Conservation (phyloP, 192 early-diverging fungal genomes). For the Coemansia sp. region DNA sequence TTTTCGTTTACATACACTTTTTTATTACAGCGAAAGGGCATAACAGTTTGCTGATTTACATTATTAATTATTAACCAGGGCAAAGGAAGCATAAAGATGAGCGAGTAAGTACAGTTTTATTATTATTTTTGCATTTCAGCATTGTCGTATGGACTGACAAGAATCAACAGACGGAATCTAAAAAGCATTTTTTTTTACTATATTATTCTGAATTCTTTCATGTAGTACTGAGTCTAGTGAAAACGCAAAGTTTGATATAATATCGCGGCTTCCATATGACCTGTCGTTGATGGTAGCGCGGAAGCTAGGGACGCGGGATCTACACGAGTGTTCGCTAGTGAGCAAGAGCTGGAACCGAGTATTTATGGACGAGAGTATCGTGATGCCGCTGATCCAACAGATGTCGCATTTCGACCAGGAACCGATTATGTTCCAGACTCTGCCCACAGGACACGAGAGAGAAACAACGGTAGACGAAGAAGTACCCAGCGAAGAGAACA, state of each 20-base stretch:
- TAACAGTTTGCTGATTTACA: too few species aligned
- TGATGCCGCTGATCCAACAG: constrained; percentile 30
- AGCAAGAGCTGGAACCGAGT: constrained; percentile 28
- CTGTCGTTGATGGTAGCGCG: constrained; percentile 33
- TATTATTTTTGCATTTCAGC: too few species aligned
- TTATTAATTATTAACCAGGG: too few species aligned
- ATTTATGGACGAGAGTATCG: constrained; percentile 24
- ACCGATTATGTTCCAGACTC: constrained; percentile 38
- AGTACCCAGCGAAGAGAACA: not conserved
- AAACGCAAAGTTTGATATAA: constrained; percentile 15
- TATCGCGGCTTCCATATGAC: constrained; percentile 46
- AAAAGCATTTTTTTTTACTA: too few species aligned
- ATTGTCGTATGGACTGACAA: too few species aligned
- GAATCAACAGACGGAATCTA: too few species aligned
- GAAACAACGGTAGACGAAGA: not conserved
- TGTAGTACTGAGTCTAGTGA: too few species aligned
- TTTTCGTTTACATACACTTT: too few species aligned
- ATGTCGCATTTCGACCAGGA: constrained; percentile 52
- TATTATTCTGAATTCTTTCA: too few species aligned
- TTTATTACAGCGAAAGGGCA: too few species aligned
- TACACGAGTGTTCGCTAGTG: constrained; percentile 42
- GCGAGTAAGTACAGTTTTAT: too few species aligned
- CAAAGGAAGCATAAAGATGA: too few species aligned
- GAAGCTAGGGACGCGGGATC: constrained; percentile 17
- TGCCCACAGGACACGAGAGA: constrained; percentile 22